Evolutionary conservation across 495 filamentous ascomycete genomes (phyloP).

Genomic region (Cenococcum geophilum): DNA sequence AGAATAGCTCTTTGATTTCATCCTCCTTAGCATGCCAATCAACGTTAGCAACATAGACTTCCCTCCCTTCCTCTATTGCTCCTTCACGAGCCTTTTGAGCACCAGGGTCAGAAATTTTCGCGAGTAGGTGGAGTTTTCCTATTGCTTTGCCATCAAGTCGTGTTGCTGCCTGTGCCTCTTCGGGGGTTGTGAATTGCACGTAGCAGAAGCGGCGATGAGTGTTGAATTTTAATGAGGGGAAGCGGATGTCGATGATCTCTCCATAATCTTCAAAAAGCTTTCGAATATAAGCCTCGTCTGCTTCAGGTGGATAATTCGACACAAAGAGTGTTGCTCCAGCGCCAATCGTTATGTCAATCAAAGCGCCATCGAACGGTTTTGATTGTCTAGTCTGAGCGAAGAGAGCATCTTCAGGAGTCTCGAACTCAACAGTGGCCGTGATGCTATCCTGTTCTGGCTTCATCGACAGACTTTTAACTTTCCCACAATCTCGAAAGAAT

Average conservation of each 20-base stretch:
- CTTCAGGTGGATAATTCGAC: constrained; percentile 80
- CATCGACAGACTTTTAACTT: constrained; percentile 43
- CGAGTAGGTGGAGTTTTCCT: constrained; percentile 60
- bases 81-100: constrained; percentile 73
- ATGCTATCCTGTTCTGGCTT: constrained; percentile 56
- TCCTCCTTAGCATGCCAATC: constrained; percentile 58
- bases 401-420: constrained; percentile 67
- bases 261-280: constrained; percentile 71
- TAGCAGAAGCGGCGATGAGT: constrained; percentile 90
- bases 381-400: constrained; percentile 72
- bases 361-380: constrained; percentile 63
- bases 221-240: constrained; percentile 84
- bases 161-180: constrained; percentile 59
- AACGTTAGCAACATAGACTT: constrained; percentile 75
- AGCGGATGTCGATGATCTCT: constrained; percentile 76
- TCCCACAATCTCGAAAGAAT: constrained; percentile 67
- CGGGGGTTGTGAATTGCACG: constrained; percentile 65
- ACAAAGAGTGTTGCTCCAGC: constrained; percentile 77
- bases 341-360: constrained; percentile 66
- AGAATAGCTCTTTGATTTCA: constrained; percentile 64
- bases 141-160: constrained; percentile 61
- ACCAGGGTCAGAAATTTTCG: constrained; percentile 76
- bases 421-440: constrained; percentile 79
- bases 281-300: constrained; percentile 75
- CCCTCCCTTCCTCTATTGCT: constrained; percentile 75